Evolutionary conservation across 257 asterid species (phyloP), one percentile per base, ranked within the genome.

Genomic region (Petunia secreta): DNA sequence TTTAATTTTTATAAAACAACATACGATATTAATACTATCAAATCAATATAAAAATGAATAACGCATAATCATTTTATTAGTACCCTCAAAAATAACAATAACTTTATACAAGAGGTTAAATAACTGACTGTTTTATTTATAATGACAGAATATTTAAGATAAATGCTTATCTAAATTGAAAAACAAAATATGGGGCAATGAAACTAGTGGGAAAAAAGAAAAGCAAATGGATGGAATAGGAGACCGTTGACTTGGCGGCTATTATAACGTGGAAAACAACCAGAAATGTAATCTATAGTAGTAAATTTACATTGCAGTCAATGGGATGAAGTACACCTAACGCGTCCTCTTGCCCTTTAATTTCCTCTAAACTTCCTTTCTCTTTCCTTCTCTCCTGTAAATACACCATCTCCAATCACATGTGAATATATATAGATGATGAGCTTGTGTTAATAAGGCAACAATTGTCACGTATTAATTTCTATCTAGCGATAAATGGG

Each of bases 401-500:
- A 2, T n/a, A 5, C 37, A 66, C 38, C 75, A 2, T 25, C 43
- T 25, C 16, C 59, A 25, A 46, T 25, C 0, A 25, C 4, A 44
- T 66, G 1, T 62, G 1, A 25, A 34, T 62, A 62, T 62, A 0
- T 34, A 34, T 60, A 34, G 34, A 34, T 63, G 46, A 52, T 71
- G 43, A 69, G 16, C 1, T 46, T 69, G 59, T 9, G 41, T 69
- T 46, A 46, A 69, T 69, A 44, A 25, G 59, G 3, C 44, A 52
- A 52, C 52, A 1, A 5, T 46, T 1, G 10, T 46, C 10, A 46
- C 52, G 52, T 46, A 46, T 46, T 46, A 8, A 5, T 46, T 46
- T 6, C 5, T 46, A 25, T 25, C 25, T 46, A 59, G 2, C 8
- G 40, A 40, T 0, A 63, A 36, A 92, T 90, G 90, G 88, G 90